Evolutionary conservation across 2,329 filamentous ascomycete species (phyloP).

Genomic region (Fusarium papillatum): DNA sequence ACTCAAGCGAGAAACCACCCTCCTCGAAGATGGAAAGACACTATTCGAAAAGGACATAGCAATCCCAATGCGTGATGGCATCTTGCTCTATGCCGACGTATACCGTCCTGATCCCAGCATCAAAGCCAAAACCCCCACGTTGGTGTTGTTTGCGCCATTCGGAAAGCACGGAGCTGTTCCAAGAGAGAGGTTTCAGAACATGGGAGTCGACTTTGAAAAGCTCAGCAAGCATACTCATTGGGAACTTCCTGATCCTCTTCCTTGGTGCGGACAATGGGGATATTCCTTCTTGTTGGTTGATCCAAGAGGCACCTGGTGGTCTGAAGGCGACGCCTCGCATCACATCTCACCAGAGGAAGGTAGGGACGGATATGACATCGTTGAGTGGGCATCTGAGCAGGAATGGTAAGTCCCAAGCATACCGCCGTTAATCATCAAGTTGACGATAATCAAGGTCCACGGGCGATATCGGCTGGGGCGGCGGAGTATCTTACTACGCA

Average conservation of each 20-base stretch:
- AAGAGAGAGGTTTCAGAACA: slow-evolving; percentile 10
- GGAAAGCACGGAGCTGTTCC: slow-evolving; percentile 17
- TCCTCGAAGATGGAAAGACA: background rate
- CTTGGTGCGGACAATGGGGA: slow-evolving; percentile 4
- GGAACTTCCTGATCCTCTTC: slow-evolving; percentile 7
- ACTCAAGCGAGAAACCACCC: background rate
- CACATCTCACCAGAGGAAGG: slow-evolving; percentile 1
- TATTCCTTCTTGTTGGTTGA: slow-evolving; percentile 3
- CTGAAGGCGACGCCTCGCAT: background rate
- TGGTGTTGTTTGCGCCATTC: slow-evolving; percentile 10
- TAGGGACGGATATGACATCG: background rate
- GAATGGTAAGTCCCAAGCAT: background rate
- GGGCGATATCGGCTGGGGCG: background rate
- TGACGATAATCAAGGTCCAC: background rate
- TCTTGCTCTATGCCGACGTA: background rate
- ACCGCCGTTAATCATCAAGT: background rate
- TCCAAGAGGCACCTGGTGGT: background rate
- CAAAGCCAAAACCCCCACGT: background rate
- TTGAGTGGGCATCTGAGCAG: background rate
- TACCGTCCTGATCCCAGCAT: background rate
- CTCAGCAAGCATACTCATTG: slow-evolving; percentile 10
- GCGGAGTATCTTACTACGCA: slow-evolving; percentile 4
- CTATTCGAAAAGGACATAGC: background rate
- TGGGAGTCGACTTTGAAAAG: slow-evolving; percentile 5
- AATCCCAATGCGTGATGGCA: background rate